Conservation (phyloP, 2,329 filamentous ascomycete genomes). For the Verticillium albo-atrum region DNA sequence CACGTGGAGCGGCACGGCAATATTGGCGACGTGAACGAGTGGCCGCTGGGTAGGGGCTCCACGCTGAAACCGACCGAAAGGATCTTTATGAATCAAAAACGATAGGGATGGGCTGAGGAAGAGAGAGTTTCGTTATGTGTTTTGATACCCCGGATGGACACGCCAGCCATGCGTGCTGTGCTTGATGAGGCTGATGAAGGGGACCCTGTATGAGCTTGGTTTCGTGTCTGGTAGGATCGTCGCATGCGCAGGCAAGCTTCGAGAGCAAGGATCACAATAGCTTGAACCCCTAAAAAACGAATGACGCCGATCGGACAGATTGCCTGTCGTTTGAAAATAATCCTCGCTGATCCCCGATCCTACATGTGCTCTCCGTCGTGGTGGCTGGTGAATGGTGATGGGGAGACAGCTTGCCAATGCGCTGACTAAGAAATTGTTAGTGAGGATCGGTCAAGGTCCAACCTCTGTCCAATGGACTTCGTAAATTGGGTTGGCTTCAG, state of each 20-base stretch:
- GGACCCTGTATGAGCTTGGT: not conserved
- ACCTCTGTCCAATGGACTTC: not conserved
- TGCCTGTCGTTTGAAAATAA: not conserved
- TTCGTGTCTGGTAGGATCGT: not conserved
- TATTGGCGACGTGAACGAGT: not conserved
- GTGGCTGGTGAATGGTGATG: too few species aligned
- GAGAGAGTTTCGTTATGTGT: not conserved
- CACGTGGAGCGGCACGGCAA: slow-evolving; percentile 1
- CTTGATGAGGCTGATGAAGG: not conserved
- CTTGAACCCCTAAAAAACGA: not conserved
- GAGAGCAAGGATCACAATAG: not conserved
- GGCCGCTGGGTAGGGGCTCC: not conserved
- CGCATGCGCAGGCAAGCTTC: not conserved
- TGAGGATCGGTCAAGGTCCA: not conserved
- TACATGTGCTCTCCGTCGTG: not conserved
- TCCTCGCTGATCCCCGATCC: not conserved
- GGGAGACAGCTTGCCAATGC: too few species aligned
- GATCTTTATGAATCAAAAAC: slow-evolving; percentile 2
- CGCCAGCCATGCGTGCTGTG: not conserved
- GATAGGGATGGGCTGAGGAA: not conserved
- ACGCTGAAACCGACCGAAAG: slow-evolving; percentile 4
- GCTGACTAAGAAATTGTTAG: not conserved
- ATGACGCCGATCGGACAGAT: not conserved
- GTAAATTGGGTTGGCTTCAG: not conserved
- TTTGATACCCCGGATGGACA: not conserved